Evolutionary conservation across 2,329 filamentous ascomycete species (phyloP).

Genomic region (Biscogniauxia sp.): DNA sequence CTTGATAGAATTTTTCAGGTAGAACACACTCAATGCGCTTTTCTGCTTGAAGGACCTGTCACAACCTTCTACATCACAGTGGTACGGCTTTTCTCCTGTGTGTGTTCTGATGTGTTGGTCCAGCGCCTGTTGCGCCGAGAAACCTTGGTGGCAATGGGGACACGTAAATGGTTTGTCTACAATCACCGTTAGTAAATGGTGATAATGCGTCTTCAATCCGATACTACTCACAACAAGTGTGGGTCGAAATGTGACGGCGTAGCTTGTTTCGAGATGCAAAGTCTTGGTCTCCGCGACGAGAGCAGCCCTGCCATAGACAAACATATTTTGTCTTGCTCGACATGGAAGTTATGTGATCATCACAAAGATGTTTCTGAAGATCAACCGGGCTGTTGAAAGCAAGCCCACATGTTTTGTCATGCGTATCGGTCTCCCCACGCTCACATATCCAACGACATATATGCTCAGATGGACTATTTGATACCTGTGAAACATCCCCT

Average conservation of each 20-base stretch:
- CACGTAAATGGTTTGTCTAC: constrained; percentile 61
- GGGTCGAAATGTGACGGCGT: constrained; percentile 32
- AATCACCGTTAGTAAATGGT: constrained; percentile 17
- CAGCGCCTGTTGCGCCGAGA: constrained; percentile 67
- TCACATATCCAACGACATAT: constrained; percentile 27
- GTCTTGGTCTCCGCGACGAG: constrained; percentile 23
- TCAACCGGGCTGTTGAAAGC: constrained; percentile 21
- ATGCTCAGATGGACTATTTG: constrained; percentile 2
- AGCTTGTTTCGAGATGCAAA: constrained; percentile 34
- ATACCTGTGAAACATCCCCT: not conserved
- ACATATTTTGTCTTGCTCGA: constrained; percentile 29
- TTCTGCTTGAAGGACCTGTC: constrained; percentile 63
- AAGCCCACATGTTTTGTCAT: constrained; percentile 21
- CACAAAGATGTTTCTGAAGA: constrained; percentile 28
- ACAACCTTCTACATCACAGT: constrained; percentile 51
- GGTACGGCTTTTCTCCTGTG: constrained; percentile 62
- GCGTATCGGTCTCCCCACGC: constrained; percentile 5
- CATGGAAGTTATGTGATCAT: constrained; percentile 23
- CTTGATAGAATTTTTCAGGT: not conserved
- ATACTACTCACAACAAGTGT: constrained; percentile 29
- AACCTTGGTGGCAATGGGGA: constrained; percentile 51
- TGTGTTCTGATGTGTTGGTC: constrained; percentile 67
- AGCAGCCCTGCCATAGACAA: constrained; percentile 32
- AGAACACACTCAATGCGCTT: constrained; percentile 59
- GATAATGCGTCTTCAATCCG: not conserved